Percentiles rank a stretch among this genome's conserved stretches.
These are phyloP conservation scores for Protomyces gravidus DNA, from an alignment of 1,139 yeast species.

Conservation along the genomic window DNA sequence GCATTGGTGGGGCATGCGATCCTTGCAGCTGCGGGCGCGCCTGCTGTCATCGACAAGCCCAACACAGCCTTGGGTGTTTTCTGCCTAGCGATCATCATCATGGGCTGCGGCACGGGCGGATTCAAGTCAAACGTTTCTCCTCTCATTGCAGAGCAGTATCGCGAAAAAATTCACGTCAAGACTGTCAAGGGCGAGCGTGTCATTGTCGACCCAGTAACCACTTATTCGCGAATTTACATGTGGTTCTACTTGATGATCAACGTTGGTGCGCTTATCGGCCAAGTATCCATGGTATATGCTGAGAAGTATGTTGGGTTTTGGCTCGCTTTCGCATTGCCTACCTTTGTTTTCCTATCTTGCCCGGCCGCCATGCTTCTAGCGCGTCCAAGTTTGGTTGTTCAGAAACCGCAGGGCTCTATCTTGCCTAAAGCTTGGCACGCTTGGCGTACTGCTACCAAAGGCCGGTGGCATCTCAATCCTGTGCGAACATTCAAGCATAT, in stretches of 20 bases:
- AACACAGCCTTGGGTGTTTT: constrained; percentile 51
- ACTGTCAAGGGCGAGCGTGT: constrained; percentile 64
- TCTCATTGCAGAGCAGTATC: constrained; percentile 70
- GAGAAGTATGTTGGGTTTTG: constrained; percentile 63
- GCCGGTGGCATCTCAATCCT: constrained; percentile 21
- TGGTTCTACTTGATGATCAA: constrained; percentile 77
- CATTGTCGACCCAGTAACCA: constrained; percentile 63
- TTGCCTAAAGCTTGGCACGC: constrained; percentile 53
- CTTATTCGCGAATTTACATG: constrained; percentile 67
- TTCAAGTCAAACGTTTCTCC: constrained; percentile 77
- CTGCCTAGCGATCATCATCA: constrained; percentile 56
- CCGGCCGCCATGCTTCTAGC: constrained; percentile 55
- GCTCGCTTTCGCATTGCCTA: constrained; percentile 69
- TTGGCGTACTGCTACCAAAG: constrained; percentile 37
- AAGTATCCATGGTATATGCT: constrained; percentile 64
- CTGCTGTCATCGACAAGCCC: constrained; percentile 51
- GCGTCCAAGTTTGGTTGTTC: constrained; percentile 53
- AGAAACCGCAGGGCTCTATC: constrained; percentile 61
- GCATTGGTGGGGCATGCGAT: constrained; percentile 60
- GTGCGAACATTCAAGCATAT: constrained; percentile 10
- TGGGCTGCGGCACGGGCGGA: constrained; percentile 78
- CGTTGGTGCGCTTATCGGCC: constrained; percentile 70
- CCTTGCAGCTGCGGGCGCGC: constrained; percentile 67
- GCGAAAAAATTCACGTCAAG: constrained; percentile 56
- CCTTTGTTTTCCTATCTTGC: constrained; percentile 60